phyloP scores from a whole-genome alignment of 768 basidiomycete genomes.

The Lactifluus piperatus region DNA sequence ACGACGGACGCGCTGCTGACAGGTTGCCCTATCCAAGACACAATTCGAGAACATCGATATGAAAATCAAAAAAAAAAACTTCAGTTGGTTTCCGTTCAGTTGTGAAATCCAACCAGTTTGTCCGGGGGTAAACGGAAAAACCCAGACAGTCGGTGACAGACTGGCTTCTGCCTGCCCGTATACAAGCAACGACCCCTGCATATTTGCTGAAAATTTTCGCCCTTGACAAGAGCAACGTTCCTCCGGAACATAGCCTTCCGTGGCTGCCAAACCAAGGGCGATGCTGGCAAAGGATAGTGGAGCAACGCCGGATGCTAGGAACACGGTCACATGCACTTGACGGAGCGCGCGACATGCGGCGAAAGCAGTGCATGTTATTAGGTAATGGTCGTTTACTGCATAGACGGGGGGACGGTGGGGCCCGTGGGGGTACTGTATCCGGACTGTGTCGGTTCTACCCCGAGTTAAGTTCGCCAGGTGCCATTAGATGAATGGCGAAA shows the following conservation, averaged over 20 bases:
- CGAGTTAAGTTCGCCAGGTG: neutral
- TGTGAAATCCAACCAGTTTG: neutral
- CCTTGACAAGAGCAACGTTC: neutral
- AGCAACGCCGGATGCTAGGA: neutral
- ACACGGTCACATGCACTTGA: slow-evolving; percentile 3
- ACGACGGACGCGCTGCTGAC: neutral
- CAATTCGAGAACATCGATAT: neutral
- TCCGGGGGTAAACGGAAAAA: neutral
- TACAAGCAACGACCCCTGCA: neutral
- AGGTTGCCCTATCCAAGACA: neutral
- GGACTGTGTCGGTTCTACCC: neutral
- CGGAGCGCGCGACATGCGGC: slow-evolving; percentile 3
- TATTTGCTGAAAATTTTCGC: neutral
- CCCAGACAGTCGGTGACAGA: neutral
- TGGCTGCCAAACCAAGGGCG: neutral
- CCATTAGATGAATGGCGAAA: neutral
- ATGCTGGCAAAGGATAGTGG: neutral
- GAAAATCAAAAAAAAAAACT: neutral
- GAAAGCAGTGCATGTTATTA: neutral
- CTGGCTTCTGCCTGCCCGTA: neutral
- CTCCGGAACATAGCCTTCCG: neutral
- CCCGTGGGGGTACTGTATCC: neutral
- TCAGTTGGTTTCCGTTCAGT: neutral
- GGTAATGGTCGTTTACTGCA: neutral
- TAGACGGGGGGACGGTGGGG: neutral